These are phyloP conservation scores for Metschnikowia sp. DNA, from an alignment of 805 yeast species.

Conservation along the genomic window DNA sequence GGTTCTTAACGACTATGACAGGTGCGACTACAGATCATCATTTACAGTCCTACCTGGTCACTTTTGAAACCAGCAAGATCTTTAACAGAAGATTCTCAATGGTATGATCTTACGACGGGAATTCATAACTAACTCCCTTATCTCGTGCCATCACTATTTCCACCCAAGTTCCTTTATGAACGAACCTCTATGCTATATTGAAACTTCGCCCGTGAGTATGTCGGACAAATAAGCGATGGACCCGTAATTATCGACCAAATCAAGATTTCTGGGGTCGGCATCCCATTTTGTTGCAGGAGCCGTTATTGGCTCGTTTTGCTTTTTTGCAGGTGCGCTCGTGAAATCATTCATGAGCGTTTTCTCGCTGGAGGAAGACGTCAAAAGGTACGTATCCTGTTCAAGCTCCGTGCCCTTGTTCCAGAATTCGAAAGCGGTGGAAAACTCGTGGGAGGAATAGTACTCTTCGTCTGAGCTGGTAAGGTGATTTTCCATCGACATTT, in stretches of 20 bases:
- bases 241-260: slow-evolving; percentile 21
- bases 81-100: too few species aligned
- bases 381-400: not conserved
- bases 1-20: too few species aligned
- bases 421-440: slow-evolving; percentile 16
- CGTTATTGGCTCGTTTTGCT: not conserved
- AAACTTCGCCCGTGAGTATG: slow-evolving; percentile 25
- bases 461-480: slow-evolving; percentile 30
- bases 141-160: too few species aligned
- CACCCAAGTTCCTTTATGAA: too few species aligned
- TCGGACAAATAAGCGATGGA: slow-evolving; percentile 34
- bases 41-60: too few species aligned
- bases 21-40: too few species aligned
- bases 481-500: not conserved
- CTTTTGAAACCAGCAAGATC: too few species aligned
- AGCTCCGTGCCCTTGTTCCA: not conserved
- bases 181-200: not conserved
- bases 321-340: not conserved
- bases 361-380: slow-evolving; percentile 16
- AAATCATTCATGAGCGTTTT: slow-evolving; percentile 14
- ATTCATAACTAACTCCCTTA: too few species aligned
- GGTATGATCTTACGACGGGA: too few species aligned
- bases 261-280: not conserved
- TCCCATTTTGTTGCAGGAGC: not conserved
- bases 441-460: slow-evolving; percentile 32